Conservation (phyloP, 1,284 basidiomycete species). For the Leccinum subrobustum region DNA sequence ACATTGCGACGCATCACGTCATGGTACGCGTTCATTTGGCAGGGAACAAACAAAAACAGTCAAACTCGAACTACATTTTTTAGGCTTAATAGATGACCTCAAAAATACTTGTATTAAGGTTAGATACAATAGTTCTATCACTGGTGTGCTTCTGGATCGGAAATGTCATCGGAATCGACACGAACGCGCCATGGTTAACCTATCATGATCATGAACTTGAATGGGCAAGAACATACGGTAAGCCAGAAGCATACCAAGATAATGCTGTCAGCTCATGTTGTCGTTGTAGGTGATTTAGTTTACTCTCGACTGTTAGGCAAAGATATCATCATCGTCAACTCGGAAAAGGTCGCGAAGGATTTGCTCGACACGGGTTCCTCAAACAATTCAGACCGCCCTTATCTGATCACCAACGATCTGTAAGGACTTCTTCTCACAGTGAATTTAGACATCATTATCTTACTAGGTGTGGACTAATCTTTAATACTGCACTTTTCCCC, state of each 20-base stretch:
- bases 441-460: not conserved
- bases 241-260: not conserved
- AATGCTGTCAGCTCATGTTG: not conserved
- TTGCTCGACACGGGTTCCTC: constrained; percentile 21
- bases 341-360: constrained; percentile 24
- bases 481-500: not conserved
- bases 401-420: not conserved
- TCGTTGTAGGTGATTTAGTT: not conserved
- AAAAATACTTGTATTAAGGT: too few species aligned
- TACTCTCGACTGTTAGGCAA: constrained; percentile 1
- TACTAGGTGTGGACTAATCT: not conserved
- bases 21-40: too few species aligned
- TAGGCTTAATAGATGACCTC: too few species aligned
- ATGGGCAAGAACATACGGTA: not conserved
- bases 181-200: not conserved
- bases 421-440: not conserved
- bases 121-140: too few species aligned
- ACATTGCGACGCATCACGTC: too few species aligned
- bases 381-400: constrained; percentile 28
- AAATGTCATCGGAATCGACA: not conserved
- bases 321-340: constrained; percentile 25
- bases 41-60: too few species aligned
- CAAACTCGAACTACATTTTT: too few species aligned
- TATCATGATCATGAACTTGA: too few species aligned
- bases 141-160: not conserved